These are phyloP conservation scores for Steccherinum ochraceum DNA, from an alignment of 768 basidiomycete species.

Conservation along the genomic window DNA sequence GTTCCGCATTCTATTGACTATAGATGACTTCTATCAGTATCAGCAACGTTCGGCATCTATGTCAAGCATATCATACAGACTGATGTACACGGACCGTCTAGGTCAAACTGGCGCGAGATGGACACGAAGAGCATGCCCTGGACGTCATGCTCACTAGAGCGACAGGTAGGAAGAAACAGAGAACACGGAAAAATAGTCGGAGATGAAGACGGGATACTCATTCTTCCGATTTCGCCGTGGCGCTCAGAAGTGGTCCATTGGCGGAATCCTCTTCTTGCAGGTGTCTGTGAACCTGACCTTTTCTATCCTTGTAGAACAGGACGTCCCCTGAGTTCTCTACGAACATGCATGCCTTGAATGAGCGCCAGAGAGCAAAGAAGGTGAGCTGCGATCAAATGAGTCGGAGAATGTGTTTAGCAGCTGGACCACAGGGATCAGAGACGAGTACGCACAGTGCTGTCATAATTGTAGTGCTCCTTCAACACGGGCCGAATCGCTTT, in stretches of 20 bases:
- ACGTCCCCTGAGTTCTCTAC: neutral
- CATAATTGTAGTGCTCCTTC: constrained; percentile 54
- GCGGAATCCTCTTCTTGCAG: neutral
- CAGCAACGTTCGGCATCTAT: too few species aligned
- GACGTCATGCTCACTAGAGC: too few species aligned
- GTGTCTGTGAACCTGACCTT: neutral
- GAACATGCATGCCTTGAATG: neutral
- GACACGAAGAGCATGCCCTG: too few species aligned
- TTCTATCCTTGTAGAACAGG: neutral
- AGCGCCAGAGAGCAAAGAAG: neutral
- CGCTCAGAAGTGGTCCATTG: neutral
- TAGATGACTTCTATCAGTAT: too few species aligned
- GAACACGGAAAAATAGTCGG: too few species aligned
- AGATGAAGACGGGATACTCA: constrained; percentile 3
- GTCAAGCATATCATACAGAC: too few species aligned
- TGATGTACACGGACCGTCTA: too few species aligned
- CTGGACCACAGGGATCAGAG: too few species aligned
- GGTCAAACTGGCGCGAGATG: too few species aligned
- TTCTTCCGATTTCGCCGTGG: neutral
- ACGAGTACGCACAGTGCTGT: constrained; percentile 47
- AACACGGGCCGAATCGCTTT: constrained; percentile 46
- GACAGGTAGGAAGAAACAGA: too few species aligned
- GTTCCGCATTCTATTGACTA: too few species aligned
- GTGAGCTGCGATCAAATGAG: neutral
- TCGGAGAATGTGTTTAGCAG: too few species aligned